A percentile compares a stretch with the other conserved stretches of the same genome.
phyloP scores from a whole-genome alignment of 805 yeast species.

The Saturnispora serradocipensis region DNA sequence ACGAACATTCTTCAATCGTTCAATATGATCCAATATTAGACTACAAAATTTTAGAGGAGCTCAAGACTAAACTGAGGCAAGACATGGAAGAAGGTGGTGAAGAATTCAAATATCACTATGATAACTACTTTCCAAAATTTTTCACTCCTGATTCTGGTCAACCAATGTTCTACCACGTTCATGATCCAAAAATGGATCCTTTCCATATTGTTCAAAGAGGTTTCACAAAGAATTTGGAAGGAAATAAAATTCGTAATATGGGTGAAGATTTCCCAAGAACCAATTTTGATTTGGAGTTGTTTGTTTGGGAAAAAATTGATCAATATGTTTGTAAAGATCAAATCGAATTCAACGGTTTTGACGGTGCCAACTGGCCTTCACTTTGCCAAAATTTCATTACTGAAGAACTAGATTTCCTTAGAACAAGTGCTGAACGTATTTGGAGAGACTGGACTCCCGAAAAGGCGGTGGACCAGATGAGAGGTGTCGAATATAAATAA shows the following conservation, averaged over 20 bases:
- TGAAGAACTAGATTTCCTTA: conserved; percentile 21
- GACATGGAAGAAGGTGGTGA: conserved; percentile 20
- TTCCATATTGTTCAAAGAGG: conserved; percentile 29
- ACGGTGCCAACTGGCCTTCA: conserved; percentile 14
- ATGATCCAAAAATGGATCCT: conserved; percentile 48
- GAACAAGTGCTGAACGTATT: conserved; percentile 17
- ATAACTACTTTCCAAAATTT: conserved; percentile 18
- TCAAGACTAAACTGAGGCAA: conserved; percentile 15
- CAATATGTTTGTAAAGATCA: conserved; percentile 27
- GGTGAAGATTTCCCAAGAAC: conserved; percentile 28
- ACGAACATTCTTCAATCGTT: conserved; percentile 28
- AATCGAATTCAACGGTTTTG: conserved; percentile 19
- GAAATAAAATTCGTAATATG: conserved; percentile 25
- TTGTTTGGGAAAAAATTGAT: conserved; percentile 27
- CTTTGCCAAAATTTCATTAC: conserved; percentile 24
- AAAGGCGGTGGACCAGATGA: conserved; percentile 10
- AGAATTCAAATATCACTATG: conserved; percentile 23
- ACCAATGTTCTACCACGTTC: conserved; percentile 37
- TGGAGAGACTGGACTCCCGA: conserved; percentile 13
- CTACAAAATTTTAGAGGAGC: conserved; percentile 21
- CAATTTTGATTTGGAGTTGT: conserved; percentile 26
- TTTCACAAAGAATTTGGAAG: conserved; percentile 23
- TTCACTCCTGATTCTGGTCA: conserved; percentile 24
- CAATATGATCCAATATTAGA: conserved; percentile 29
- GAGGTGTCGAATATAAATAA: conserved; percentile 7